phyloP scores from a whole-genome alignment of 257 asterid genomes.

The Solanum chmielewskii region DNA sequence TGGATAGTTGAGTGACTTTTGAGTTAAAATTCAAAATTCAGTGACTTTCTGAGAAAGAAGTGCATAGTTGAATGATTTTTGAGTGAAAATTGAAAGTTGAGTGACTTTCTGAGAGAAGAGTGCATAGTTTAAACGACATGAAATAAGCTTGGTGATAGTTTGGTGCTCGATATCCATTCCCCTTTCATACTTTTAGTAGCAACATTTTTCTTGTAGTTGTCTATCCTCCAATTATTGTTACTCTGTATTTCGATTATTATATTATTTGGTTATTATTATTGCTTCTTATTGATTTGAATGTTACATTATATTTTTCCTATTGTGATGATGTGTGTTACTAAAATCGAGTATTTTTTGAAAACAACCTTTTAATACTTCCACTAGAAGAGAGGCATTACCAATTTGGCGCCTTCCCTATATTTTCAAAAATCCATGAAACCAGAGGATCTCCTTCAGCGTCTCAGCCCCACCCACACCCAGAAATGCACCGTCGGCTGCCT shows the following conservation, averaged over 20 bases:
- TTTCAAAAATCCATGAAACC: conserved; percentile 23
- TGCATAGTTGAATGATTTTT: too few species aligned
- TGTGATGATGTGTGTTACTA: background rate
- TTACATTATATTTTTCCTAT: background rate
- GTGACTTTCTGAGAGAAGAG: too few species aligned
- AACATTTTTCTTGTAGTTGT: background rate
- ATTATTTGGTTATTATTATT: too few species aligned
- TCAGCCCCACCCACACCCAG: conserved; percentile 24
- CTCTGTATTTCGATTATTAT: too few species aligned
- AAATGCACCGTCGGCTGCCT: conserved; percentile 61
- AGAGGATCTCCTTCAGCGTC: conserved; percentile 48
- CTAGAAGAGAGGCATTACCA: background rate
- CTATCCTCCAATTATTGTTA: too few species aligned
- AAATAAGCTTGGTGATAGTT: too few species aligned
- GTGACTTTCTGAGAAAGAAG: too few species aligned
- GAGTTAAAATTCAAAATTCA: too few species aligned
- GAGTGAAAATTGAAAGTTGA: too few species aligned
- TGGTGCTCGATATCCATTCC: background rate
- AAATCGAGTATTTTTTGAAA: too few species aligned
- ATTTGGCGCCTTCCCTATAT: background rate
- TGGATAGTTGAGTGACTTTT: too few species aligned
- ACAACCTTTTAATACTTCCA: background rate
- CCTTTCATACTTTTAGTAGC: background rate
- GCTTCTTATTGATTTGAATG: background rate
- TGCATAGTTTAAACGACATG: too few species aligned